A percentile compares a stretch with the other conserved stretches of the same genome.
phyloP scores from a whole-genome alignment of 2,329 filamentous ascomycete species.

The Pestalotiopsis sp. region DNA sequence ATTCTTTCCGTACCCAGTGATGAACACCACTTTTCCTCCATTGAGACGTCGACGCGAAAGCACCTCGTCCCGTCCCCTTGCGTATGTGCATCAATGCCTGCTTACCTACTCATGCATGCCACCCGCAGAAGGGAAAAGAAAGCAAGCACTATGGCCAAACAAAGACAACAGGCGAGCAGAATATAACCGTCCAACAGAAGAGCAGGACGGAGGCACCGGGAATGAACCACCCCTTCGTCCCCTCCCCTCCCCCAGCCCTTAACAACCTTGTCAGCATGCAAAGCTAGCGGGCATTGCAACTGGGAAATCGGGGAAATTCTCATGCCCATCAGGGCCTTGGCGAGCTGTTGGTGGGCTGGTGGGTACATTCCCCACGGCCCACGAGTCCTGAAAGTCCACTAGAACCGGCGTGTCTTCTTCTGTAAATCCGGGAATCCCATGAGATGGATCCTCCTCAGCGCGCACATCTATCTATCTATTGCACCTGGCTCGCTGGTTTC shows the following conservation, averaged over 20 bases:
- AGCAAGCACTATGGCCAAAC: background rate
- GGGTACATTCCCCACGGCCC: conserved; percentile 11
- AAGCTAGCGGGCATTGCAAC: conserved; percentile 11
- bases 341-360: conserved; percentile 3
- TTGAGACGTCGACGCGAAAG: background rate
- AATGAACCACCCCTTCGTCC: background rate
- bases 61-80: background rate
- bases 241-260: background rate
- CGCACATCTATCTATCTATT: background rate
- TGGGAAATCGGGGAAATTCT: conserved; percentile 13
- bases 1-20: background rate
- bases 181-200: background rate
- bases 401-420: conserved; percentile 2
- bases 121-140: background rate
- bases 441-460: background rate
- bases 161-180: background rate
- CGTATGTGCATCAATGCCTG: background rate
- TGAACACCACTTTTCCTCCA: background rate
- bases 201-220: conserved; percentile 5
- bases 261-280: conserved; percentile 9
- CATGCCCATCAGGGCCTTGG: conserved; percentile 6
- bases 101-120: background rate
- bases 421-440: background rate
- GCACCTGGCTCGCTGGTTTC: background rate
- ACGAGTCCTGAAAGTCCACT: background rate